Base-by-base conservation (phyloP, 371 early-diverging fungal species). In the Vittaforma corneae region DNA sequence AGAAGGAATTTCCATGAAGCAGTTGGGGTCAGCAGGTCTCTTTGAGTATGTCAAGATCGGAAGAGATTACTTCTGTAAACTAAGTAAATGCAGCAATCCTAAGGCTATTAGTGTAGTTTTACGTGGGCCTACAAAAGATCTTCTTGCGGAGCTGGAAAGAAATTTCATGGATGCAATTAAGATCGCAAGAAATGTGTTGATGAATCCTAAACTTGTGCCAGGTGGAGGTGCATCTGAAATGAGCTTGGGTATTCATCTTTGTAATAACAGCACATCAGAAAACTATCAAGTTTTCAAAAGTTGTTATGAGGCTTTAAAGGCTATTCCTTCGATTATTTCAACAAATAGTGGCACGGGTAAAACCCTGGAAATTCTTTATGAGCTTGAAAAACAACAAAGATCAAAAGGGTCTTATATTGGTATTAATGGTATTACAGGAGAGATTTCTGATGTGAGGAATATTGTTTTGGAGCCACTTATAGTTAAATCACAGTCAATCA, bases 211-310 rank as follows among this genome's bases (percentile, higher is more conserved):
- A 54, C 81, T 97, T 45, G 85, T 88, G 32, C 94, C 94, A 16
- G 99, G 99, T 48, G 97, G 95, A 69, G 99, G 99, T 61, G 94
- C 97, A n/a, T 90, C 91, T 6, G 99, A 99, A 79, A 94, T 96
- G 93, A 91, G 91, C n/a, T 79, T 97, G 18, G 29, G 56, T 5
- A 58, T 62, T 18, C 47, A 46, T 4, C 50, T 77, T 11, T 29
- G n/a, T n/a, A 29, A 52, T 32, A 52, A 51, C 3, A 18, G n/a
- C 3, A n/a, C 51, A n/a, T 22, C 28, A 33, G 5, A 59, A 4
- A 72, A 77, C 42, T 70, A 71, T 30, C 53, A 53, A 29, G 74
- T 81, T 35, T 70, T 53, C 51, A 32, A 56, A 29, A 67, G 56
- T 32, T 86, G 91, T 11, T 89, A 91, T 24, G 89, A 91, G 64